Evolutionary conservation across 106 monocot genomes (phyloP).

Genomic region (Agapanthus africanus): DNA sequence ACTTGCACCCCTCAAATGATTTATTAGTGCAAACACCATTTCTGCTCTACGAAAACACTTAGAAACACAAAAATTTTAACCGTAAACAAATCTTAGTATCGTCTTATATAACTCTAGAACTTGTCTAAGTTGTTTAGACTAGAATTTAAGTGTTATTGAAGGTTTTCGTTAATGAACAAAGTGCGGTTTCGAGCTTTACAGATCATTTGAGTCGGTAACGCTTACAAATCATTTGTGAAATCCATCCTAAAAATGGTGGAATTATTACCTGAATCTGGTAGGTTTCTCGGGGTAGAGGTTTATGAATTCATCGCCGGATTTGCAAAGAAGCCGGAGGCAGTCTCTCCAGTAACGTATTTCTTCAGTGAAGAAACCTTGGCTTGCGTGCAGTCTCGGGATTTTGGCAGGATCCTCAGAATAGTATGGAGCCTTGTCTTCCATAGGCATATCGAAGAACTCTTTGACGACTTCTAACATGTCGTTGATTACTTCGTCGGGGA

Average conservation of each 20-base stretch:
- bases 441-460: slow-evolving; percentile 17
- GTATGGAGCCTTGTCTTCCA: slow-evolving; percentile 11
- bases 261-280: slow-evolving; percentile 9
- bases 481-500: slow-evolving; percentile 7
- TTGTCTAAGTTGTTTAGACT: no score
- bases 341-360: slow-evolving; percentile 16
- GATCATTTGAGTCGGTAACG: no score
- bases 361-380: background rate
- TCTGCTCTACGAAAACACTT: no score
- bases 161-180: no score
- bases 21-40: no score
- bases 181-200: no score
- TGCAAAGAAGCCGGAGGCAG: background rate
- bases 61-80: no score
- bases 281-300: slow-evolving; percentile 17
- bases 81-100: background rate
- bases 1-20: no score
- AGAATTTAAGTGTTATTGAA: no score
- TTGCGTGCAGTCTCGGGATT: background rate
- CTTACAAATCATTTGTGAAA: background rate
- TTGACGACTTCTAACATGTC: background rate
- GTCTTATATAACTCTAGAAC: no score
- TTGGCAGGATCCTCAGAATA: slow-evolving; percentile 4
- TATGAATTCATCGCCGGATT: slow-evolving; percentile 9
- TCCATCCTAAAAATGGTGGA: background rate